Conservation (phyloP, 148 eudicot genomes). For the Pouteria glomerata region DNA sequence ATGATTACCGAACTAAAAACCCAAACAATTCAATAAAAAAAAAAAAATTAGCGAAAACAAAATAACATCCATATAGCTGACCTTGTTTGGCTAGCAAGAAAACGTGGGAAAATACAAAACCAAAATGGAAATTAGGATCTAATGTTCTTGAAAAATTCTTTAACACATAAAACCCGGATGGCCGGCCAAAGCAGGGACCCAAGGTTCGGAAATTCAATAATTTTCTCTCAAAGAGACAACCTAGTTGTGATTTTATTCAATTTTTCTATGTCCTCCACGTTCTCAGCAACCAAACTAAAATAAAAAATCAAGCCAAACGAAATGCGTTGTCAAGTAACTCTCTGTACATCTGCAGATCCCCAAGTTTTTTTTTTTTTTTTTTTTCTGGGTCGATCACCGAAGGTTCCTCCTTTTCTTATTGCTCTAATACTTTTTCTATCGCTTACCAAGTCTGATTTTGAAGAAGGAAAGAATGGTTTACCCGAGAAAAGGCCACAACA, state of each 20-base stretch:
- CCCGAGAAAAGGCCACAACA: background rate
- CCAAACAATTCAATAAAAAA: constrained; percentile 8
- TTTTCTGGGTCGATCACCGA: background rate
- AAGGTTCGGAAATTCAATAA: background rate
- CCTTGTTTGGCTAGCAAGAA: background rate
- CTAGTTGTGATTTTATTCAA: background rate
- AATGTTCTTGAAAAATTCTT: background rate
- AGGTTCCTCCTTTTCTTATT: background rate
- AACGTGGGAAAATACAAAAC: background rate
- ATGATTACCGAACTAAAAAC: constrained; percentile 22
- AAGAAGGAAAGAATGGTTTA: background rate
- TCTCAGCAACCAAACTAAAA: constrained; percentile 1
- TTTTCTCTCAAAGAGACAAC: background rate
- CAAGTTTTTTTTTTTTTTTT: background rate
- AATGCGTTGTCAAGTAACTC: background rate
- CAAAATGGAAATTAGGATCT: background rate
- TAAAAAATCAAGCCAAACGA: constrained; percentile 4
- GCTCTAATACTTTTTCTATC: no score
- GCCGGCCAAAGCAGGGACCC: background rate
- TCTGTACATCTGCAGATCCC: constrained; percentile 2
- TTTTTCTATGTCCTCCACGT: background rate
- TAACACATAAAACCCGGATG: background rate
- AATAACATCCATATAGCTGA: background rate
- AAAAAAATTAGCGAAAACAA: constrained; percentile 6
- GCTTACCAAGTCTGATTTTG: background rate